phyloP scores from a whole-genome alignment of 495 filamentous ascomycete species.

The Daldinia decipiens region DNA sequence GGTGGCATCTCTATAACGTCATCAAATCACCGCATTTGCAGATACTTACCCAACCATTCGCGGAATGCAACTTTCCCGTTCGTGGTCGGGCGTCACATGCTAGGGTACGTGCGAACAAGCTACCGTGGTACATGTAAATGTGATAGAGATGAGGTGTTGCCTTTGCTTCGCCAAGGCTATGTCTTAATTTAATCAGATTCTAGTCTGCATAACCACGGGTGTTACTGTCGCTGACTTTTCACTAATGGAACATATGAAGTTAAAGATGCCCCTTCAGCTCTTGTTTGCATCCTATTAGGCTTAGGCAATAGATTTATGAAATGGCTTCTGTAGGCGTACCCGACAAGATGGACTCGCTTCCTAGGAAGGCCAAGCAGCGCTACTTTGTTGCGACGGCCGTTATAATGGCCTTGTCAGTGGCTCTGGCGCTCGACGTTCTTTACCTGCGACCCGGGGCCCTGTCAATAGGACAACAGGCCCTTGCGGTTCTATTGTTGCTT shows the following conservation, averaged over 20 bases:
- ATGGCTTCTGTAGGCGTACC: constrained; percentile 4
- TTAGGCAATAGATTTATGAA: not conserved
- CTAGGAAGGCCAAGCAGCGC: constrained; percentile 22
- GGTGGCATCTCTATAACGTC: not conserved
- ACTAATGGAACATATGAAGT: not conserved
- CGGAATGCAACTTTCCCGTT: constrained; percentile 2
- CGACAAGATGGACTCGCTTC: constrained; percentile 15
- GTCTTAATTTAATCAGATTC: not conserved
- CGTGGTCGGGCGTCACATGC: not conserved
- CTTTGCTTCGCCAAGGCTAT: not conserved
- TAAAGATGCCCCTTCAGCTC: not conserved
- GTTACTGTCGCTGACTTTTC: not conserved
- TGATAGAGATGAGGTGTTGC: not conserved
- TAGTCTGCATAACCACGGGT: not conserved
- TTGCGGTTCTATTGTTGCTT: constrained; percentile 3
- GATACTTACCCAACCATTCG: not conserved
- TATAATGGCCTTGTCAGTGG: not conserved
- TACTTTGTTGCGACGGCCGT: constrained; percentile 19
- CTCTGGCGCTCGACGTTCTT: constrained; percentile 9
- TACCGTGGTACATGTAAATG: not conserved
- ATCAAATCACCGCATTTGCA: not conserved
- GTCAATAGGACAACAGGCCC: constrained; percentile 2
- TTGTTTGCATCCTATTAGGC: not conserved
- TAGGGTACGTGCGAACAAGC: constrained; percentile 1
- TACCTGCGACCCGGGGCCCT: constrained; percentile 19